Conservation (phyloP, 108 stramenopile species). For the Skeletonema potamos region DNA sequence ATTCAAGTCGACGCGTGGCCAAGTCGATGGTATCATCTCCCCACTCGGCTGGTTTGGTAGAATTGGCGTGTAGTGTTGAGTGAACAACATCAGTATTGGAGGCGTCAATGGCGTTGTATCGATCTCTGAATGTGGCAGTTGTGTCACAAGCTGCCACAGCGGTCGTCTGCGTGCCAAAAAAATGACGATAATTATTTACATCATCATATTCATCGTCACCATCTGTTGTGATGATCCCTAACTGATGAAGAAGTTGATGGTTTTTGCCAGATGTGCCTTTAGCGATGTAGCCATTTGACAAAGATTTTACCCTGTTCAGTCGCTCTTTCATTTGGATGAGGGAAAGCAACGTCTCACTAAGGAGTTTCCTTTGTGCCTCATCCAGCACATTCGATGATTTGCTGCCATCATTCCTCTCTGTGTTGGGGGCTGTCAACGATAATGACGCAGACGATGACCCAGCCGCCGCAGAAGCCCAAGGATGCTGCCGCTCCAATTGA, state of each 20-base stretch:
- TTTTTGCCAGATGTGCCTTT: not conserved
- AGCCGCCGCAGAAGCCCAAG: not conserved
- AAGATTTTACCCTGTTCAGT: slow-evolving; percentile 1
- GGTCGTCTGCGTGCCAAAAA: not conserved
- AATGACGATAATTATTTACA: not conserved
- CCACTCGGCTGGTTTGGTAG: slow-evolving; percentile 26
- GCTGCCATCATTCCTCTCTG: not conserved
- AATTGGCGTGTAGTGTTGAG: not conserved
- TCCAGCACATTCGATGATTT: not conserved
- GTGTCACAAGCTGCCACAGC: slow-evolving; percentile 16
- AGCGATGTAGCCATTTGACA: not conserved
- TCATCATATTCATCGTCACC: too few relatives aligned
- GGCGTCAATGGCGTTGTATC: not conserved
- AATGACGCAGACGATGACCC: too few relatives aligned
- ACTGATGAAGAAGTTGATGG: not conserved
- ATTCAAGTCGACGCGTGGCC: slow-evolving; percentile 4
- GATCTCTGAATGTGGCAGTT: not conserved
- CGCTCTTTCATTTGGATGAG: slow-evolving; percentile 4
- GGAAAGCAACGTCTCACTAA: not conserved
- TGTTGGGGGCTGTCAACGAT: not conserved
- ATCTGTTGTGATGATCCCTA: not conserved
- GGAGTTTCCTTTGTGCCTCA: not conserved
- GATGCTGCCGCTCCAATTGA: slow-evolving; percentile 15
- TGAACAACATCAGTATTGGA: too few relatives aligned
- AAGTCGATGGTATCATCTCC: slow-evolving; percentile 11